Base-by-base conservation (phyloP, 1,284 basidiomycete genomes). In the Cystobasidium pallidum region DNA sequence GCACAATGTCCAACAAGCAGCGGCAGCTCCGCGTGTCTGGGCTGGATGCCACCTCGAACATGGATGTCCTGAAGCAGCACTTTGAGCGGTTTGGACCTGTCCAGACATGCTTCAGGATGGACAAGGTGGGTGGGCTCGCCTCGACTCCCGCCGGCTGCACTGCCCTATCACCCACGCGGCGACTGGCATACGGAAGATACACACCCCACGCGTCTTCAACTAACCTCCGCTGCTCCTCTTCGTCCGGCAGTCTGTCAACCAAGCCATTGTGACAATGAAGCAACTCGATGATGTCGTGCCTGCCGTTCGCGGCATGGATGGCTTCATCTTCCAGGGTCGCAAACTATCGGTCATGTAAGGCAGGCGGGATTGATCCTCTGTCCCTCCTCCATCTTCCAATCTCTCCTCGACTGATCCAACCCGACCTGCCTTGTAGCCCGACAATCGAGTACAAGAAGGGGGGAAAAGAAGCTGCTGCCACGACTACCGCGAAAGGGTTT, bases 201-300 rank as follows among this genome's bases (percentile, higher is more conserved):
- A 39, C 36, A 39, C 6, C 7, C 36, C 6, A 7, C 36, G 13
- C 6, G 36, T 7, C 36, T 39, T 39, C 36, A 6, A 39, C 36
- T 39, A 39, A 39, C 36, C n/a, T n/a, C n/a, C 13, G 36, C 6
- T 39, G 7, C 36, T 39, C 36, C 13, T 39, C n/a, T 7, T 34
- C 32, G 39, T 36, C 57, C n/a, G 30, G 15, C 19, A 43, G 43
- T 7, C 58, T n/a, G 43, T 26, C 34, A 43, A 39, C 21, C 21
- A 43, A 26, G 62, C 45, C 7, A 64, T 64, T 17, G 62, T 64
- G 3, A 64, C 62, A 8, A 64, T 64, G 62, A 64, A 64, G 30
- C 24, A 49, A n/a, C 26, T 64, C 3, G 47, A 47, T 1, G 28
- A 51, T 30, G 62, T 64, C 30, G 26, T 30, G 28, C 47, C 62